These are phyloP conservation scores for Pyracantha coccinea DNA, from an alignment of 331 rosid species.

Conservation along the genomic window DNA sequence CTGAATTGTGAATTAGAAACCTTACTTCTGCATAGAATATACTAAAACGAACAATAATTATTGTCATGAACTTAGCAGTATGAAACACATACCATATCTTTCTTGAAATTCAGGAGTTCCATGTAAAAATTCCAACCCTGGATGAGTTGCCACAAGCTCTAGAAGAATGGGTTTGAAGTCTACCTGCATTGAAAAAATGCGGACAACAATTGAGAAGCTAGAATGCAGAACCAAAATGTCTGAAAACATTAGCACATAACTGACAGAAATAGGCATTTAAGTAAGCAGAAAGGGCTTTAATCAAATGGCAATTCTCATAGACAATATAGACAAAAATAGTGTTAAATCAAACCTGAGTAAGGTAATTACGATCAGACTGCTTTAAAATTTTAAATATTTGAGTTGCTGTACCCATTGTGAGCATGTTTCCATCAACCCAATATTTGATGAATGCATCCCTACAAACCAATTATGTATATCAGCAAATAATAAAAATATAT, in stretches of 20 bases:
- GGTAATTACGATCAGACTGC: conserved; percentile 73
- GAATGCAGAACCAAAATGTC: not conserved
- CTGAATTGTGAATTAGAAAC: not conserved
- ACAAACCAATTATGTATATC: conserved; percentile 1
- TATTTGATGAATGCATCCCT: conserved; percentile 75
- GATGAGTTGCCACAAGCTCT: conserved; percentile 91
- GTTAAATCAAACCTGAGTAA: conserved; percentile 54
- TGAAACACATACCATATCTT: conserved; percentile 64
- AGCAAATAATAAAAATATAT: not conserved
- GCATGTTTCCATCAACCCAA: conserved; percentile 78
- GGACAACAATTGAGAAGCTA: not conserved
- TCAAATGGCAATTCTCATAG: not conserved
- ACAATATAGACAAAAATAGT: not conserved
- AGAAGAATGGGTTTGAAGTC: conserved; percentile 89
- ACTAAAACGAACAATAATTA: not conserved
- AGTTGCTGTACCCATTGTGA: conserved; percentile 72
- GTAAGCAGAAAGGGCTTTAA: not conserved
- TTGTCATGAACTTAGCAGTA: not conserved
- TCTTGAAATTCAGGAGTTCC: conserved; percentile 98
- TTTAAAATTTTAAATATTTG: conserved; percentile 70
- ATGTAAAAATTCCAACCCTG: conserved; percentile 93
- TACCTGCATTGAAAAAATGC: conserved; percentile 43
- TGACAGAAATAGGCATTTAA: not conserved
- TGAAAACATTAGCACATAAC: not conserved
- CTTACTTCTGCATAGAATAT: not conserved